These are phyloP conservation scores for Sanghuangporus baumii DNA, from an alignment of 1,284 basidiomycete genomes.

Conservation along the genomic window DNA sequence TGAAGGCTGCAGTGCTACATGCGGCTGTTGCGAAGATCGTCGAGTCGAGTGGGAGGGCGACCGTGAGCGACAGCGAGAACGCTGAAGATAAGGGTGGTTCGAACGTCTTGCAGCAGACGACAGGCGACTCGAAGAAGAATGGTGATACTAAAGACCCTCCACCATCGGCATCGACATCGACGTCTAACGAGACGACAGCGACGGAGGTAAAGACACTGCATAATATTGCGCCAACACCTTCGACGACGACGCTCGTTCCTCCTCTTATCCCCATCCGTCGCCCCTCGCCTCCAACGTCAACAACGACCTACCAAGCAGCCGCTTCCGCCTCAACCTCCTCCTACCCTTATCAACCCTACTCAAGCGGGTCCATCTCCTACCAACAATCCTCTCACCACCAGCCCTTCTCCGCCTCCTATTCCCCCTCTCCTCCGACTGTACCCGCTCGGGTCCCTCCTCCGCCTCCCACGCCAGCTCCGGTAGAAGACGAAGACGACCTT, in stretches of 20 bases:
- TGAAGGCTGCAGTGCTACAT: slow-evolving; percentile 11
- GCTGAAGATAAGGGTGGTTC: background rate
- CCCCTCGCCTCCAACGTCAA: slow-evolving; percentile 1
- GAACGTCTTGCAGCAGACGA: background rate
- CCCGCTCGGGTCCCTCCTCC: slow-evolving; percentile 3
- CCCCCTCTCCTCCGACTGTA: background rate
- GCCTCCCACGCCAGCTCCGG: background rate
- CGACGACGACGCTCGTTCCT: background rate
- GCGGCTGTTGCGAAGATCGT: slow-evolving; percentile 12
- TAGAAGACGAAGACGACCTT: slow-evolving; percentile 48
- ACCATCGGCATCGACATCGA: background rate
- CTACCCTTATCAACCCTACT: background rate
- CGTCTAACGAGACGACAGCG: background rate
- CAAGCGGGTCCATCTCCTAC: background rate
- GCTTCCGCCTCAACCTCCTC: background rate
- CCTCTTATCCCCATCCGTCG: background rate
- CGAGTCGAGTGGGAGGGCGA: background rate
- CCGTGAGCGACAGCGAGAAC: background rate
- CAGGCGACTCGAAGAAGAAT: background rate
- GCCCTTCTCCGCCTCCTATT: slow-evolving; percentile 6
- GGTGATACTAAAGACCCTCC: background rate
- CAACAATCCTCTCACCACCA: background rate
- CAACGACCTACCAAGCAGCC: slow-evolving; percentile 7
- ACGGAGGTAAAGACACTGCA: background rate
- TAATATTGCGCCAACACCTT: background rate